These are phyloP conservation scores for Aspergillus heteromorphus DNA, from an alignment of 495 filamentous ascomycete genomes.

Conservation along the genomic window DNA sequence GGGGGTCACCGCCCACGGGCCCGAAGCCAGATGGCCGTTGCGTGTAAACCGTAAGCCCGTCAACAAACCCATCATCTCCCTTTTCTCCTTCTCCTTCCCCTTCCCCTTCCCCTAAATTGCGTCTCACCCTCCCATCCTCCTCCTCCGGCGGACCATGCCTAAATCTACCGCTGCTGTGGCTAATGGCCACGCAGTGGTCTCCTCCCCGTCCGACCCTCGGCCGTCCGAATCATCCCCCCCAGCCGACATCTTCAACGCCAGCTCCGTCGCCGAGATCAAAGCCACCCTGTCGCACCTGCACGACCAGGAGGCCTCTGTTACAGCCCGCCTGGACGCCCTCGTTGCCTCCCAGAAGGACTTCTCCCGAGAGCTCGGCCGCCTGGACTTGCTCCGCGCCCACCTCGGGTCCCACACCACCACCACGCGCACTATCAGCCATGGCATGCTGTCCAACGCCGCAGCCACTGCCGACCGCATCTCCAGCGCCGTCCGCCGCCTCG, in stretches of 20 bases:
- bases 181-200: conserved; percentile 26
- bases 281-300: conserved; percentile 68
- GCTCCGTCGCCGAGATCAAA: conserved; percentile 71
- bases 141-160: conserved; percentile 17
- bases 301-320: conserved; percentile 68
- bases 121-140: not conserved
- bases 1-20: conserved; percentile 29
- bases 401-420: conserved; percentile 84
- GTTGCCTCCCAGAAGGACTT: conserved; percentile 78
- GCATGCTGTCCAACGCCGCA: conserved; percentile 79
- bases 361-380: conserved; percentile 72
- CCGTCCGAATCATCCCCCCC: conserved; percentile 12
- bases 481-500: conserved; percentile 74
- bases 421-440: conserved; percentile 77
- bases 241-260: conserved; percentile 59
- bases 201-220: conserved; percentile 10
- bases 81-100: not conserved
- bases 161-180: conserved; percentile 14
- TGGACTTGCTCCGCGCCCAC: conserved; percentile 84
- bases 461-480: conserved; percentile 84
- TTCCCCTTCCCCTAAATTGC: conserved; percentile 7
- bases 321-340: conserved; percentile 66
- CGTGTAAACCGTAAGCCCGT: too few relatives aligned
- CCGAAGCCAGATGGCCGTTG: not conserved
- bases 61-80: not conserved